Evolutionary conservation across 306 rosid genomes (phyloP).

Genomic region (Rosa rugosa): DNA sequence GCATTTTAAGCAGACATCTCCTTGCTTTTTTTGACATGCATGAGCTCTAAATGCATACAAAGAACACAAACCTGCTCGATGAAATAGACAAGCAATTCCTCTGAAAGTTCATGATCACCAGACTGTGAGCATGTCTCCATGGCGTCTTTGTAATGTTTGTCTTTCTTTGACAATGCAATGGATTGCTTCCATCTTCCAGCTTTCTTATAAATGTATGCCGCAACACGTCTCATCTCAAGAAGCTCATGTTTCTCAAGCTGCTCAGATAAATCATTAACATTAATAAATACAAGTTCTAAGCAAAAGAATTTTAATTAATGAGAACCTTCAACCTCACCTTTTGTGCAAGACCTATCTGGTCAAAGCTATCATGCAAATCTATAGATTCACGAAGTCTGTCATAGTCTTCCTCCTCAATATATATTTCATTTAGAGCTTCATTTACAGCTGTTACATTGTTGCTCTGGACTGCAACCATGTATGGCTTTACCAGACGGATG

Average conservation of each 20-base stretch:
- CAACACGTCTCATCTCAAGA: slow-evolving; percentile 99
- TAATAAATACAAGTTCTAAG: background rate
- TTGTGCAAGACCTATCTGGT: slow-evolving; percentile 97
- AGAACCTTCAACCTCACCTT: slow-evolving; percentile 52
- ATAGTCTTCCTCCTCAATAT: slow-evolving; percentile 96
- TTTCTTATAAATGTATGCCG: slow-evolving; percentile 93
- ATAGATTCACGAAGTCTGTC: slow-evolving; percentile 92
- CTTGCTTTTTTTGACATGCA: background rate
- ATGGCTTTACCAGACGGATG: slow-evolving; percentile 89
- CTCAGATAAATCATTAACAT: slow-evolving; percentile 15
- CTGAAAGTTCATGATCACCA: slow-evolving; percentile 93
- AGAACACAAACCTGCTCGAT: slow-evolving; percentile 69
- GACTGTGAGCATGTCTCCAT: slow-evolving; percentile 99
- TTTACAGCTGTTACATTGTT: slow-evolving; percentile 96
- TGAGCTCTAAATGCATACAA: background rate
- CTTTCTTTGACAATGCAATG: slow-evolving; percentile 96
- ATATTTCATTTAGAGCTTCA: slow-evolving; percentile 95
- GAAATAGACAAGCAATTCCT: slow-evolving; percentile 90
- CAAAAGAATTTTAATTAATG: background rate
- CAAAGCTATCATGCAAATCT: slow-evolving; percentile 92
- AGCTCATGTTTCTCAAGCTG: slow-evolving; percentile 98
- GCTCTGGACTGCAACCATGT: slow-evolving; percentile 99
- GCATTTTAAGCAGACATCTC: background rate
- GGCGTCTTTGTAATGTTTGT: slow-evolving; percentile 93
- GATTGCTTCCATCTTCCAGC: slow-evolving; percentile 99